A percentile compares a stretch with the other conserved stretches of the same genome.
Conservation (phyloP, 371 early-diverging fungal genomes). For the Syncephalastrum contaminatum region DNA sequence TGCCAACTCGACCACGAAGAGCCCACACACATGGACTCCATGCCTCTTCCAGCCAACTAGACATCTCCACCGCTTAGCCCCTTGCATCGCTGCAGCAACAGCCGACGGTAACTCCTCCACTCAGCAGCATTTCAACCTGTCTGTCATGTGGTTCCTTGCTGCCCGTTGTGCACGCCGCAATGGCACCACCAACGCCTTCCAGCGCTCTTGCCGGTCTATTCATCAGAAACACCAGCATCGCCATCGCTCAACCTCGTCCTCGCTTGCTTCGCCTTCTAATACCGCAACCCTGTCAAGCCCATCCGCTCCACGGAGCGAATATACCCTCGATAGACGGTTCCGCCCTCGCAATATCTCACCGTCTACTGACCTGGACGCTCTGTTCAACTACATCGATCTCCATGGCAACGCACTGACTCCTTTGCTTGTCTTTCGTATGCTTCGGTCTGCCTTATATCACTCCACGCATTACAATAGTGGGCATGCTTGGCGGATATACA, state of each 20-base stretch:
- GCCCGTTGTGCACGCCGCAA: too few species aligned
- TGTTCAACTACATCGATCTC: constrained; percentile 8
- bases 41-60: neutral
- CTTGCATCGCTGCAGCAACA: too few species aligned
- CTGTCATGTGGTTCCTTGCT: constrained; percentile 11
- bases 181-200: constrained; percentile 4
- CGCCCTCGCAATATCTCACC: constrained; percentile 14
- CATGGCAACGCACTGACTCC: constrained; percentile 3
- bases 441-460: constrained; percentile 34
- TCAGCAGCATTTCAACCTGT: constrained; percentile 1
- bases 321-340: constrained; percentile 5
- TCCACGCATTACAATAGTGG: constrained; percentile 17
- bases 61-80: too few species aligned
- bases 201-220: constrained; percentile 3
- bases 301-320: too few species aligned
- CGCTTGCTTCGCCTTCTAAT: too few species aligned
- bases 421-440: constrained; percentile 20
- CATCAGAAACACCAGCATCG: neutral
- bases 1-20: neutral
- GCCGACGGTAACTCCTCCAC: neutral
- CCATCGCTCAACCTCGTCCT: neutral
- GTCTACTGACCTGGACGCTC: constrained; percentile 10
- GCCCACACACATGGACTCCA: neutral
- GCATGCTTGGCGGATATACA: constrained; percentile 37
- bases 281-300: too few species aligned